Percentiles rank a stretch among this genome's conserved stretches.
These are phyloP conservation scores for Phytopythium oedochilum DNA, from an alignment of 352 stramenopile genomes.

Conservation along the genomic window DNA sequence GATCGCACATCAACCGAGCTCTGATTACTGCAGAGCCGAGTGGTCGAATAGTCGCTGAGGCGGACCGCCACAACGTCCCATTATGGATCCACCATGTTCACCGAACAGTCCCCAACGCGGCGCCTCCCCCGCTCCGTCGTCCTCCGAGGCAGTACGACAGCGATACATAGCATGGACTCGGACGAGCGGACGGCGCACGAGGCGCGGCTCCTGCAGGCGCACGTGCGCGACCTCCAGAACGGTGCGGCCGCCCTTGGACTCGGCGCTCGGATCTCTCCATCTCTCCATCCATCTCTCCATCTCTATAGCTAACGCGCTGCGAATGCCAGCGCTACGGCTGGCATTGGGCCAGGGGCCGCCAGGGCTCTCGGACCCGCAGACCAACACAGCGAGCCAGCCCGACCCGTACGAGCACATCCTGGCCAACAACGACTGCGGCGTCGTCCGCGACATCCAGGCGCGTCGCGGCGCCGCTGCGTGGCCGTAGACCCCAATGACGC, in stretches of 20 bases:
- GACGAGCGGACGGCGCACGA: slow-evolving; percentile 15
- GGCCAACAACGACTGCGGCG: slow-evolving; percentile 44
- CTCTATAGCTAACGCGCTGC: neutral
- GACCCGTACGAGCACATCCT: slow-evolving; percentile 32
- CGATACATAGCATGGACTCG: slow-evolving; percentile 5
- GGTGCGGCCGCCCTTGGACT: too few species aligned
- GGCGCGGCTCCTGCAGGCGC: slow-evolving; percentile 26
- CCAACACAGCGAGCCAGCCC: neutral
- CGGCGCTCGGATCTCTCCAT: too few species aligned
- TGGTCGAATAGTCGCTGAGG: slow-evolving; percentile 1
- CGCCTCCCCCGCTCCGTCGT: too few species aligned
- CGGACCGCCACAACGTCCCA: neutral
- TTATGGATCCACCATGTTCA: too few species aligned
- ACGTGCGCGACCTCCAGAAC: slow-evolving; percentile 34
- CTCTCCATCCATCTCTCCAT: neutral
- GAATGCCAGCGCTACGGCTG: slow-evolving; percentile 19
- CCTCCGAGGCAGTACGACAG: too few species aligned
- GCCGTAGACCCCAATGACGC: neutral
- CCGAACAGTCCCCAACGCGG: too few species aligned
- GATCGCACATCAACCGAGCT: too few species aligned
- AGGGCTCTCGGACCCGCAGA: slow-evolving; percentile 6
- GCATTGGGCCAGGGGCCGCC: slow-evolving; percentile 8
- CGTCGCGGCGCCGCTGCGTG: neutral
- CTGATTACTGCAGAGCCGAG: too few species aligned
- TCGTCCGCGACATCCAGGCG: slow-evolving; percentile 36